A percentile compares a stretch with the other conserved stretches of the same genome.
Evolutionary conservation across 352 stramenopile species (phyloP).

Genomic region (Ophiocytium majus): DNA sequence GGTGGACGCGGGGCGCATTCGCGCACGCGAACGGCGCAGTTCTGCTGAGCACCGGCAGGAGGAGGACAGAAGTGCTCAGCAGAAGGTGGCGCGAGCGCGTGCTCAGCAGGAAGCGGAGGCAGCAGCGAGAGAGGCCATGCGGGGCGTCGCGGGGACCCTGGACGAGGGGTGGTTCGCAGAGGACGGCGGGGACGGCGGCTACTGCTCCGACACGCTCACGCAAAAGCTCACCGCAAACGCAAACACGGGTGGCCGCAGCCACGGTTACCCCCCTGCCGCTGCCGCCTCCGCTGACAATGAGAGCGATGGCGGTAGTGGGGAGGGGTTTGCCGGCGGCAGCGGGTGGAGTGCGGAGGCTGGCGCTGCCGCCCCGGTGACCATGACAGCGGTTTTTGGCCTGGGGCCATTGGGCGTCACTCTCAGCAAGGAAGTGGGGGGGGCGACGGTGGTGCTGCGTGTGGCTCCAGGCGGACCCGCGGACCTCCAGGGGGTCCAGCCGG

Average conservation of each 20-base stretch:
- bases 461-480: slow-evolving; percentile 31
- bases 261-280: neutral
- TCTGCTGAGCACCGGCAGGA: neutral
- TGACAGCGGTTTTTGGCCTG: neutral
- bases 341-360: too few species aligned
- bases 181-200: neutral
- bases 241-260: neutral
- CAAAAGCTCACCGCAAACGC: neutral
- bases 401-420: slow-evolving; percentile 41
- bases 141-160: neutral
- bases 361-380: too few species aligned
- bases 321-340: too few species aligned
- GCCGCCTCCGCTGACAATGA: neutral
- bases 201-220: neutral
- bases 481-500: slow-evolving; percentile 29
- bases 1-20: slow-evolving; percentile 24
- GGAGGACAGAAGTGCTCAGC: neutral
- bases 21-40: slow-evolving; percentile 25
- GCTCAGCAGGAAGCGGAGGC: neutral
- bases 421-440: slow-evolving; percentile 38
- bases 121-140: neutral
- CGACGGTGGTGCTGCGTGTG: slow-evolving; percentile 35
- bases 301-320: neutral
- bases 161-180: slow-evolving; percentile 1
- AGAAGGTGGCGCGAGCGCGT: neutral